These are phyloP conservation scores for Magnaporthiopsis incrustans DNA, from an alignment of 2,329 filamentous ascomycete species.

Conservation along the genomic window DNA sequence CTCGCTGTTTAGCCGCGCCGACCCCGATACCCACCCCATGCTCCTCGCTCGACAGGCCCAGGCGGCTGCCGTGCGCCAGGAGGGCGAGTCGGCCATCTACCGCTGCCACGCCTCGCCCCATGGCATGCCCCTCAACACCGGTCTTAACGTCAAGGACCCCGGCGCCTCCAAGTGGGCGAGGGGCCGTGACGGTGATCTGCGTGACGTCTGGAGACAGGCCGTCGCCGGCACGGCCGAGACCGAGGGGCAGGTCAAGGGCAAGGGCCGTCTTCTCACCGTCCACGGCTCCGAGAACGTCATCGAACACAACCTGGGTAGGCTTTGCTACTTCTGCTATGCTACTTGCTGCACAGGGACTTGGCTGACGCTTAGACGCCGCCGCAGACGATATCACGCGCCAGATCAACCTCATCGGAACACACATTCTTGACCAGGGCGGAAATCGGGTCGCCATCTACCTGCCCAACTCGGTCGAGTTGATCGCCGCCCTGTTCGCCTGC, in stretches of 20 bases:
- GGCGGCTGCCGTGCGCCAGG: conserved; percentile 69
- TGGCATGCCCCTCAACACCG: conserved; percentile 69
- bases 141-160: conserved; percentile 74
- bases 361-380: not conserved
- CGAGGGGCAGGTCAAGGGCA: conserved; percentile 48
- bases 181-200: conserved; percentile 80
- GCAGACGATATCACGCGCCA: conserved; percentile 67
- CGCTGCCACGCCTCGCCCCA: conserved; percentile 78
- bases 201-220: conserved; percentile 80
- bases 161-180: conserved; percentile 74
- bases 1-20: conserved; percentile 60
- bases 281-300: conserved; percentile 66
- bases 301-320: conserved; percentile 59
- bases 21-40: conserved; percentile 88
- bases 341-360: not conserved
- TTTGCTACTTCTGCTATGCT: not conserved
- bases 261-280: conserved; percentile 70
- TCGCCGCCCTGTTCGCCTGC: conserved; percentile 76
- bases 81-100: conserved; percentile 79
- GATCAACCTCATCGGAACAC: conserved; percentile 78
- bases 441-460: conserved; percentile 82
- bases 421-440: conserved; percentile 62
- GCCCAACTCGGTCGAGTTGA: conserved; percentile 85
- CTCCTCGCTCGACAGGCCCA: conserved; percentile 79
- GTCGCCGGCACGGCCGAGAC: conserved; percentile 56